Evolutionary conservation across 2,329 filamentous ascomycete species (phyloP).

Genomic region (Blastomyces gilchristii): DNA sequence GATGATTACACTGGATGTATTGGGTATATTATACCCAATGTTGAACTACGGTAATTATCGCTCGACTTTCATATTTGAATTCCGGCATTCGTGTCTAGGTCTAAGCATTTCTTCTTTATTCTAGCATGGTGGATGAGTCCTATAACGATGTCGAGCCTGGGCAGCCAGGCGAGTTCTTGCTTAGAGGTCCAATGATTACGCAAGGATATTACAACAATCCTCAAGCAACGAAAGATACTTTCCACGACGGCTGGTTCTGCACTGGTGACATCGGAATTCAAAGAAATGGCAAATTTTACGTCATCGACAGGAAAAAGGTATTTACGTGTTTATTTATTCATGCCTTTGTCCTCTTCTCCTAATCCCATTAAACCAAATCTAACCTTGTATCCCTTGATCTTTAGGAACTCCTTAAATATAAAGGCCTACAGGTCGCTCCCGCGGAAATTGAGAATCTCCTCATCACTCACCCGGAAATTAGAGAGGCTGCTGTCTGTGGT

Average conservation of each 20-base stretch:
- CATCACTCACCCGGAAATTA: slow-evolving; percentile 6
- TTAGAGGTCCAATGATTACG: background rate
- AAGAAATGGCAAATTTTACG: slow-evolving; percentile 3
- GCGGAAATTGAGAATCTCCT: slow-evolving; percentile 7
- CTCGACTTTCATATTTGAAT: background rate
- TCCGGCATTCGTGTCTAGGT: background rate
- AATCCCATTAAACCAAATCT: background rate
- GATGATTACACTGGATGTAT: slow-evolving; percentile 3
- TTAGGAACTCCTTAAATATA: slow-evolving; percentile 7
- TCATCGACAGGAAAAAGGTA: slow-evolving; percentile 9
- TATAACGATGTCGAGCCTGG: slow-evolving; percentile 6
- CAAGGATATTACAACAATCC: slow-evolving; percentile 8
- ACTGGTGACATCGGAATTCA: slow-evolving; percentile 6
- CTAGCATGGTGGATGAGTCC: slow-evolving; percentile 5
- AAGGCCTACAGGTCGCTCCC: slow-evolving; percentile 7
- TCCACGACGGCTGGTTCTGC: slow-evolving; percentile 8
- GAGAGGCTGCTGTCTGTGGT: slow-evolving; percentile 7
- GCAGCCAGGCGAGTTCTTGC: slow-evolving; percentile 5
- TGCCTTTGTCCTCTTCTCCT: background rate
- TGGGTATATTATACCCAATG: slow-evolving; percentile 4
- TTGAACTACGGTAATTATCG: background rate
- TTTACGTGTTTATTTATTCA: background rate
- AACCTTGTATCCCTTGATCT: background rate
- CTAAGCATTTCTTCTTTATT: background rate
- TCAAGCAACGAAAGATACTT: slow-evolving; percentile 2